phyloP scores from a whole-genome alignment of 805 yeast species.

The Starmerella gropengiesseri region DNA sequence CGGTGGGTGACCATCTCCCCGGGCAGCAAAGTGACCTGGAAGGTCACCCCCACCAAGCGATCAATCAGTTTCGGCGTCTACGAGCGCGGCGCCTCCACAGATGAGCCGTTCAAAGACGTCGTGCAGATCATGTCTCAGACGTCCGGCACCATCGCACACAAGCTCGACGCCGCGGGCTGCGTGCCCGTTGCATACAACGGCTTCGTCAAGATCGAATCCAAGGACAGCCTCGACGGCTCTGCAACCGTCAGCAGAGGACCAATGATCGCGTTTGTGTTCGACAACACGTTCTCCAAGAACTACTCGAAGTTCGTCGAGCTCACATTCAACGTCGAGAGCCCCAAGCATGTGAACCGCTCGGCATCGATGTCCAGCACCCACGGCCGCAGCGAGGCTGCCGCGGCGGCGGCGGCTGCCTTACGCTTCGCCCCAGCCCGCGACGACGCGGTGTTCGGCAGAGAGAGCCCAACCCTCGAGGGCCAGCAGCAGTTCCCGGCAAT shows the following conservation, averaged over 20 bases:
- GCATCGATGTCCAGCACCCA: neutral
- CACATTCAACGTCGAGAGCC: slow-evolving; percentile 24
- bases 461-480: neutral
- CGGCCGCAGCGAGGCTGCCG: slow-evolving; percentile 7
- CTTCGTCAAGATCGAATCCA: slow-evolving; percentile 48
- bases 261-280: slow-evolving; percentile 78
- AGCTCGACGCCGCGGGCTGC: slow-evolving; percentile 45
- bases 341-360: neutral
- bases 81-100: slow-evolving; percentile 15
- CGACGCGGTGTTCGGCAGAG: no score
- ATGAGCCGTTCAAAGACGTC: slow-evolving; percentile 10
- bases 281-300: slow-evolving; percentile 80
- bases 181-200: slow-evolving; percentile 36
- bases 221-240: slow-evolving; percentile 54
- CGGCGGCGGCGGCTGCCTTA: slow-evolving; percentile 10
- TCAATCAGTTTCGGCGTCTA: slow-evolving; percentile 37
- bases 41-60: slow-evolving; percentile 64
- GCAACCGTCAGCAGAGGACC: slow-evolving; percentile 46
- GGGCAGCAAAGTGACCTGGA: slow-evolving; percentile 60
- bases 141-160: slow-evolving; percentile 32
- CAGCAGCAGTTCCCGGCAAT: slow-evolving; percentile 1
- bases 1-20: slow-evolving; percentile 81
- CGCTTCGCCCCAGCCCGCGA: neutral
- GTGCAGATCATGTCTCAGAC: slow-evolving; percentile 24
- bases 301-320: slow-evolving; percentile 72